Base-by-base conservation (phyloP, 495 filamentous ascomycete species). In the Bathelium albidoporum region DNA sequence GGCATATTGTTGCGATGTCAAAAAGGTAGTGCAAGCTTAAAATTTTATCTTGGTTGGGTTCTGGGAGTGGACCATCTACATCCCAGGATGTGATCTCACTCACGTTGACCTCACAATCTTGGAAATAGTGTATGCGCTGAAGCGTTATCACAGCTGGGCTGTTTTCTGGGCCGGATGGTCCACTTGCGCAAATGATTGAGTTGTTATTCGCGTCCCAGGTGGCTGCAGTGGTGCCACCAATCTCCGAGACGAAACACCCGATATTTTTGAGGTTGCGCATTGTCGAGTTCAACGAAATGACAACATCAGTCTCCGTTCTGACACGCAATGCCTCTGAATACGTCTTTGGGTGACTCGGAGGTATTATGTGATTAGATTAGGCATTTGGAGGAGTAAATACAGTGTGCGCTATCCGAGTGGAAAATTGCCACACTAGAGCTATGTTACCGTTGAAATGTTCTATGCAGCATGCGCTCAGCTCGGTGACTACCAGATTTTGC, bases 11-110 rank as follows among this genome's bases (percentile, higher is more conserved):
- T 59, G 82, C 70, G 59, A 82, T 87, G 71, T 95, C 94, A 34
- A 85, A 81, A 74, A 95, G 92, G 75, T 90, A 88, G 69, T 96
- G 92, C 64, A 96, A 77, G 71, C 80, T 83, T 53, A 91, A 72
- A 66, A 97, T 80, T 58, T 79, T 77, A 72, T 97, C 93, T 70
- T 80, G 83, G 22, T 76, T 64, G 59, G 91, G 77, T 66, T 89
- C 81, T 59, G 88, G 86, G 63, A 83, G 78, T 32, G 88, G 86
- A 70, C 83, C 87, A 60, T 83, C 84, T 14, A 86, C 88, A 79
- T 96, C 88, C 94, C 94, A 97, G 32, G 88, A 88, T 59, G 91
- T 87, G 69, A 97, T 85, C 39, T 45, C 49, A 11, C 59, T 31
- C 9, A 70, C 61, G 16, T 62, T 52, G 7, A 68, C 59, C 18